Conservation (phyloP, 2,329 filamentous ascomycete species). For the Lecanicillium sp. region DNA sequence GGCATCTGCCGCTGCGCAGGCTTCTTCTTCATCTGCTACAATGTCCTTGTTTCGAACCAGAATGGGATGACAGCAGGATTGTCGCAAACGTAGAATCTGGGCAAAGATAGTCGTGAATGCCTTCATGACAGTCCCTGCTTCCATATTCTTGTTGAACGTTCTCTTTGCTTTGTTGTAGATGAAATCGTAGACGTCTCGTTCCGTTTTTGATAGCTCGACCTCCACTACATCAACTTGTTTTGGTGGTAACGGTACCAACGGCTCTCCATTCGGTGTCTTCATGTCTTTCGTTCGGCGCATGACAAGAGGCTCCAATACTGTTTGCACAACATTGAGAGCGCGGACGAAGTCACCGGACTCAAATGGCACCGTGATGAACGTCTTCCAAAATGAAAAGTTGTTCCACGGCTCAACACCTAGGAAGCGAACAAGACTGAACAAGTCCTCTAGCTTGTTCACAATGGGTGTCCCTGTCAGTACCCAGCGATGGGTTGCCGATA, state of each 20-base stretch:
- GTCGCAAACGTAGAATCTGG: constrained; percentile 85
- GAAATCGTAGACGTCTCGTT: constrained; percentile 87
- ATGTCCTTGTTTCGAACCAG: constrained; percentile 80
- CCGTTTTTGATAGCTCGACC: constrained; percentile 76
- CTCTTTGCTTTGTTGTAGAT: constrained; percentile 78
- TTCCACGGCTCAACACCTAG: constrained; percentile 94
- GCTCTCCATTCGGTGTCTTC: constrained; percentile 78
- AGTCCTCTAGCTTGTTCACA: constrained; percentile 88
- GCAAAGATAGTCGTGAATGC: constrained; percentile 97
- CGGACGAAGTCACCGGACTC: constrained; percentile 92
- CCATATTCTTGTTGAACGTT: constrained; percentile 79
- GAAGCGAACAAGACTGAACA: constrained; percentile 90
- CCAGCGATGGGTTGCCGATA: constrained; percentile 83
- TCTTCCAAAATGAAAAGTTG: constrained; percentile 99
- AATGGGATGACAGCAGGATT: constrained; percentile 89
- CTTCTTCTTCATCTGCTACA: constrained; percentile 82
- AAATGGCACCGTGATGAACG: constrained; percentile 95
- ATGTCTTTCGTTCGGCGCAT: constrained; percentile 95
- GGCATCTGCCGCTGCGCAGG: constrained; percentile 65
- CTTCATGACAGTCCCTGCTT: constrained; percentile 88
- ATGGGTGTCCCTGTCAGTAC: constrained; percentile 92
- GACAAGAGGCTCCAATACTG: constrained; percentile 91
- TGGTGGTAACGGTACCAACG: constrained; percentile 72
- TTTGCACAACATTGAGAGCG: constrained; percentile 93
- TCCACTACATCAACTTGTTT: constrained; percentile 81